Conservation (phyloP, 108 stramenopile genomes). For the Cyclotella cryptica region DNA sequence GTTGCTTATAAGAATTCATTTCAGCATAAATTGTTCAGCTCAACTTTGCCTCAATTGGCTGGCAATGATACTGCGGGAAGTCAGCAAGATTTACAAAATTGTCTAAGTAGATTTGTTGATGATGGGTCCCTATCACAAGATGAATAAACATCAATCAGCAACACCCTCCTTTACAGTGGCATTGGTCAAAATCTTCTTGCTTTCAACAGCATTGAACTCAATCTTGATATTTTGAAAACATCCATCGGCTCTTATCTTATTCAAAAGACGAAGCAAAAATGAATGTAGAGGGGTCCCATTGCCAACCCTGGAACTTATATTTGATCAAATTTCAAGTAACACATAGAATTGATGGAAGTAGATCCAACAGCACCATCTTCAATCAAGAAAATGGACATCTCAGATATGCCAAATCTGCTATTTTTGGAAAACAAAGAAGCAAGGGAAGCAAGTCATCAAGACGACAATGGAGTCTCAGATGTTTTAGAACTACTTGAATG, state of each 20-base stretch:
- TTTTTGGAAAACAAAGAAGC: no score
- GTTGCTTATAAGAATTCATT: no score
- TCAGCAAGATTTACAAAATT: not conserved
- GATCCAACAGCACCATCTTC: no score
- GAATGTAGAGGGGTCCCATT: no score
- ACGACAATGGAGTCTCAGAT: not conserved
- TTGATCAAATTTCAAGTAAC: no score
- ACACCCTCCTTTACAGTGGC: not conserved
- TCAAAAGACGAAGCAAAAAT: not conserved
- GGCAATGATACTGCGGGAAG: not conserved
- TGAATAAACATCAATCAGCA: not conserved
- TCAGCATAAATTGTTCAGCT: no score
- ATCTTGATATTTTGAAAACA: not conserved
- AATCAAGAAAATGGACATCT: no score
- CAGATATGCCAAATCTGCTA: no score
- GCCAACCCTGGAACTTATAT: no score
- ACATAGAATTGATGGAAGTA: no score
- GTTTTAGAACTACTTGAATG: not conserved
- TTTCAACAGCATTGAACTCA: not conserved
- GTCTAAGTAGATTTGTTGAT: not conserved
- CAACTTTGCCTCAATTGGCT: no score
- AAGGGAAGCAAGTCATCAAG: no score
- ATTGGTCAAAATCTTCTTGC: not conserved
- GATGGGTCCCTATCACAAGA: slow-evolving; percentile 3
- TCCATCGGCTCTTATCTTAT: not conserved